Percentiles rank a stretch among this genome's conserved stretches.
phyloP scores from a whole-genome alignment of 495 filamentous ascomycete species.

The Letharia columbiana region DNA sequence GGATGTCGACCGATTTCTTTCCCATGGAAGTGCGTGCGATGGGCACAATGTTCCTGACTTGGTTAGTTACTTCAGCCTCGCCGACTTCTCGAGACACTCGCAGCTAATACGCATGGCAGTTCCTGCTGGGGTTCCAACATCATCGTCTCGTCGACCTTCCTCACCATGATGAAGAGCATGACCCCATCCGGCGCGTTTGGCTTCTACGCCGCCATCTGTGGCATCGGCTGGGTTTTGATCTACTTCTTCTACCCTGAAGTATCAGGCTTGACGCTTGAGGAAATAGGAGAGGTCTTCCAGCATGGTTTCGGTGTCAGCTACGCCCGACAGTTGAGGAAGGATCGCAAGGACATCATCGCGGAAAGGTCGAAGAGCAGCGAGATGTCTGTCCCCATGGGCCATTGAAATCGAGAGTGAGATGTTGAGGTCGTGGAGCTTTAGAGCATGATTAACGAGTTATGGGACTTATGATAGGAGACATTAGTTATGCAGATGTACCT shows the following conservation, averaged over 20 bases:
- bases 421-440: background rate
- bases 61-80: conserved; percentile 9
- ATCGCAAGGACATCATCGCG: conserved; percentile 10
- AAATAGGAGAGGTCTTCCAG: conserved; percentile 41
- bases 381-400: background rate
- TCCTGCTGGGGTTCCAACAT: conserved; percentile 45
- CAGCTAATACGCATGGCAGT: background rate
- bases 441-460: background rate
- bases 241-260: conserved; percentile 46
- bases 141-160: conserved; percentile 45
- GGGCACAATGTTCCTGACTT: conserved; percentile 46
- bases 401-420: background rate
- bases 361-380: background rate
- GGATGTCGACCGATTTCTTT: conserved; percentile 45
- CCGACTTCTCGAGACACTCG: background rate
- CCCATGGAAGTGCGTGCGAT: conserved; percentile 45
- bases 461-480: background rate
- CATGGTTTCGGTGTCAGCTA: conserved; percentile 41
- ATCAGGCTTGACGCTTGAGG: conserved; percentile 41
- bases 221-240: conserved; percentile 39
- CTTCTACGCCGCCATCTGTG: conserved; percentile 44
- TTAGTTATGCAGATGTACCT: background rate
- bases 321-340: conserved; percentile 32
- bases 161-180: conserved; percentile 41
- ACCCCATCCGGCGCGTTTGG: conserved; percentile 45